phyloP scores from a whole-genome alignment of 2,329 filamentous ascomycete genomes.

The Penicillium sp. region DNA sequence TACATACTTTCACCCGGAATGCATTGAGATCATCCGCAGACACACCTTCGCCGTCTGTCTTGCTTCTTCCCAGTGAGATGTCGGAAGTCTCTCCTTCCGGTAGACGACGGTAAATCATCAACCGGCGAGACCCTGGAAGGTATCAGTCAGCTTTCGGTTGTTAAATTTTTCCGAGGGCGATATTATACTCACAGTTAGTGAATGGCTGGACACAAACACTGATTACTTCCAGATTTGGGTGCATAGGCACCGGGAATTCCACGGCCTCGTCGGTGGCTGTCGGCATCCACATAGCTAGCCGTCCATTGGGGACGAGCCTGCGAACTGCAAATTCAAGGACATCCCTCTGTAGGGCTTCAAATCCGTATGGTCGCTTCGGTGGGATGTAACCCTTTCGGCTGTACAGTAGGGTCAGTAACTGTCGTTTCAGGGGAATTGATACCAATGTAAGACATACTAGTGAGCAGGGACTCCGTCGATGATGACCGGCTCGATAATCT shows the following conservation, averaged over 20 bases:
- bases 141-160: slow-evolving; percentile 3
- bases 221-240: slow-evolving; percentile 75
- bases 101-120: slow-evolving; percentile 83
- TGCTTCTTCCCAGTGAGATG: slow-evolving; percentile 42
- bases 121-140: slow-evolving; percentile 75
- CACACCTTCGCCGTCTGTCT: slow-evolving; percentile 46
- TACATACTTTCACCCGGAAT: slow-evolving; percentile 62
- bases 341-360: slow-evolving; percentile 86
- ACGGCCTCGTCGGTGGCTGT: slow-evolving; percentile 80
- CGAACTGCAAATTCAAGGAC: slow-evolving; percentile 81
- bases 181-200: slow-evolving; percentile 73
- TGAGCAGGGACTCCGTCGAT: slow-evolving; percentile 73
- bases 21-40: slow-evolving; percentile 71
- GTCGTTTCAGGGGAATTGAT: not conserved
- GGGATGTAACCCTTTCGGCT: slow-evolving; percentile 74
- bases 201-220: slow-evolving; percentile 84
- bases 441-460: slow-evolving; percentile 57
- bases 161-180: not conserved
- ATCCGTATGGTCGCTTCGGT: slow-evolving; percentile 91
- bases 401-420: slow-evolving; percentile 13
- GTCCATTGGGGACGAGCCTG: slow-evolving; percentile 77
- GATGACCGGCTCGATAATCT: slow-evolving; percentile 61
- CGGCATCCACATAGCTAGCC: slow-evolving; percentile 96
- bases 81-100: slow-evolving; percentile 59
- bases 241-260: slow-evolving; percentile 76